phyloP scores from a whole-genome alignment of 257 asterid genomes.

The Capsicum chinense region DNA sequence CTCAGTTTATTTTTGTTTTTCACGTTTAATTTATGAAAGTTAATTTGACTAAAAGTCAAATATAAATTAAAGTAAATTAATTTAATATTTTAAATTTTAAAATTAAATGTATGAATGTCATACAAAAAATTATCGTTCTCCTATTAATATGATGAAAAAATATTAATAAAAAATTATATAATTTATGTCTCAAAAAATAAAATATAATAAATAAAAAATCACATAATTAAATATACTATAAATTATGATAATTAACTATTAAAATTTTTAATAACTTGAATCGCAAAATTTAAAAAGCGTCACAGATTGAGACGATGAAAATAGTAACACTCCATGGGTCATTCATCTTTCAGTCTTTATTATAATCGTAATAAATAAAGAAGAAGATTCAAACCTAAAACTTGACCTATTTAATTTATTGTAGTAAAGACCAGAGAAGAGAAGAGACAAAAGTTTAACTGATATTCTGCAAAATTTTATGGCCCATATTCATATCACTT shows the following conservation, averaged over 20 bases:
- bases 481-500: slow-evolving; percentile 15
- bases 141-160: too few species aligned
- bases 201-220: too few species aligned
- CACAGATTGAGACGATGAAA: background rate
- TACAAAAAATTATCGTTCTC: too few species aligned
- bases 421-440: background rate
- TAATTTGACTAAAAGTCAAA: too few species aligned
- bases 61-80: too few species aligned
- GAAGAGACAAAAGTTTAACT: slow-evolving; percentile 8
- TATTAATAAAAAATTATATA: too few species aligned
- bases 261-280: background rate
- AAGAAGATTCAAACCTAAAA: slow-evolving; percentile 21
- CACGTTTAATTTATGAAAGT: too few species aligned
- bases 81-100: too few species aligned
- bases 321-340: background rate
- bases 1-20: too few species aligned
- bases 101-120: too few species aligned
- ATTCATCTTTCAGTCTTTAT: background rate
- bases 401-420: slow-evolving; percentile 25
- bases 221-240: background rate
- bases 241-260: background rate
- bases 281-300: background rate
- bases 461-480: slow-evolving; percentile 17
- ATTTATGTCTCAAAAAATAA: too few species aligned
- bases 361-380: background rate